These are phyloP conservation scores for Trametes meyenii DNA, from an alignment of 768 basidiomycete species.

Conservation along the genomic window DNA sequence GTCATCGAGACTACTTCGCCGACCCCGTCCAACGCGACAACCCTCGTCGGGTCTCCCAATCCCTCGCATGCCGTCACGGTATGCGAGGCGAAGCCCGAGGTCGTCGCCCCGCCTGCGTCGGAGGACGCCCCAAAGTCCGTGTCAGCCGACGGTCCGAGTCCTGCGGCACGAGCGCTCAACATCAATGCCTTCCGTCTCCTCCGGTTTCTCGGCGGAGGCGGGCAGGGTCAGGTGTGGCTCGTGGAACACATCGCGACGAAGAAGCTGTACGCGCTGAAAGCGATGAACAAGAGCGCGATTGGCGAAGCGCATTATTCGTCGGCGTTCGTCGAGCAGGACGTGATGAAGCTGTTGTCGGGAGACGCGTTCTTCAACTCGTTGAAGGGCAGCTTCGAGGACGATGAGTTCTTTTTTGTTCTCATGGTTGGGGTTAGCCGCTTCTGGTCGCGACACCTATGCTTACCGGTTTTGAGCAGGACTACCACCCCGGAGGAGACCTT, in stretches of 20 bases:
- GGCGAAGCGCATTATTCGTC: conserved; percentile 66
- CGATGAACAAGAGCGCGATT: conserved; percentile 92
- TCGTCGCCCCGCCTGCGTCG: not conserved
- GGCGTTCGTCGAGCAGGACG: conserved; percentile 18
- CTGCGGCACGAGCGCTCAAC: conserved; percentile 79
- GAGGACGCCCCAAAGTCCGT: conserved; percentile 62
- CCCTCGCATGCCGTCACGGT: not conserved
- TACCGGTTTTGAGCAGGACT: conserved; percentile 4
- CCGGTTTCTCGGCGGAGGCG: conserved; percentile 23
- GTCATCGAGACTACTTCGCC: not conserved
- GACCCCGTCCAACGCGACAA: conserved; percentile 4
- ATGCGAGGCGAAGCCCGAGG: not conserved
- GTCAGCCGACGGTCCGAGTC: conserved; percentile 66
- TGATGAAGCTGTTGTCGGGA: conserved; percentile 12
- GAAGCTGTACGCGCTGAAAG: conserved; percentile 86
- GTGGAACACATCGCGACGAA: conserved; percentile 22
- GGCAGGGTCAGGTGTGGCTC: conserved; percentile 24
- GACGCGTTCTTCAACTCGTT: conserved; percentile 7
- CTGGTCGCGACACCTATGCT: not conserved
- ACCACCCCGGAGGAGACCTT: conserved; percentile 12
- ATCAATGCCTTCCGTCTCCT: conserved; percentile 20
- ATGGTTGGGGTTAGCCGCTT: not conserved
- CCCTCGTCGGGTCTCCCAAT: conserved; percentile 15
- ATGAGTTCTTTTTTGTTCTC: conserved; percentile 15
- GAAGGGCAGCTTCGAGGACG: conserved; percentile 22